These are phyloP conservation scores for Glycine latifolia DNA, from an alignment of 306 rosid species.

Conservation along the genomic window DNA sequence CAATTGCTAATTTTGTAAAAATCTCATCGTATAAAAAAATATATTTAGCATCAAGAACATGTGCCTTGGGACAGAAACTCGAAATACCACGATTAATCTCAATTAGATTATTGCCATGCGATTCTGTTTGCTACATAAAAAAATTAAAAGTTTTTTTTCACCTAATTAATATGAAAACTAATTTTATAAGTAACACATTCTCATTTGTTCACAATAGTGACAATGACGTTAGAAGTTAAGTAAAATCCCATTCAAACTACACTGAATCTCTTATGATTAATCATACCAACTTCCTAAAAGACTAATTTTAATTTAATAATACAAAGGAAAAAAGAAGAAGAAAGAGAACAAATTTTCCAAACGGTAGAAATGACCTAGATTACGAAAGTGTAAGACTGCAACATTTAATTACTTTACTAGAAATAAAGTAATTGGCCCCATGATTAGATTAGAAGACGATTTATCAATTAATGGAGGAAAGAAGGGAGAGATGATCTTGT, in stretches of 20 bases:
- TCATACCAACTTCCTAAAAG: not conserved
- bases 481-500: not conserved
- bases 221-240: not conserved
- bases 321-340: not conserved
- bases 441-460: constrained; percentile 11
- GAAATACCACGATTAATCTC: constrained; percentile 22
- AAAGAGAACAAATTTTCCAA: not conserved
- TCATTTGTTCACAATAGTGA: not conserved
- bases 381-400: not conserved
- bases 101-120: constrained; percentile 23
- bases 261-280: not conserved
- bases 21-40: not conserved
- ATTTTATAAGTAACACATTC: not conserved
- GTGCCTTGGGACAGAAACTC: constrained; percentile 41
- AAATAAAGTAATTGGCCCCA: constrained; percentile 19
- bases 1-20: not conserved
- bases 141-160: not conserved
- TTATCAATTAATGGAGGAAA: not conserved
- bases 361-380: not conserved
- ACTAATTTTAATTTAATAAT: not conserved
- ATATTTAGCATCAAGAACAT: constrained; percentile 28
- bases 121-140: not conserved
- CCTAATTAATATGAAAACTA: too few species aligned
- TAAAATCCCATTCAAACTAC: not conserved
- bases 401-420: constrained; percentile 11